Percentiles rank a stretch among this genome's conserved stretches.
These are phyloP conservation scores for Phytophthora fragariaefolia DNA, from an alignment of 352 stramenopile genomes.

Conservation along the genomic window DNA sequence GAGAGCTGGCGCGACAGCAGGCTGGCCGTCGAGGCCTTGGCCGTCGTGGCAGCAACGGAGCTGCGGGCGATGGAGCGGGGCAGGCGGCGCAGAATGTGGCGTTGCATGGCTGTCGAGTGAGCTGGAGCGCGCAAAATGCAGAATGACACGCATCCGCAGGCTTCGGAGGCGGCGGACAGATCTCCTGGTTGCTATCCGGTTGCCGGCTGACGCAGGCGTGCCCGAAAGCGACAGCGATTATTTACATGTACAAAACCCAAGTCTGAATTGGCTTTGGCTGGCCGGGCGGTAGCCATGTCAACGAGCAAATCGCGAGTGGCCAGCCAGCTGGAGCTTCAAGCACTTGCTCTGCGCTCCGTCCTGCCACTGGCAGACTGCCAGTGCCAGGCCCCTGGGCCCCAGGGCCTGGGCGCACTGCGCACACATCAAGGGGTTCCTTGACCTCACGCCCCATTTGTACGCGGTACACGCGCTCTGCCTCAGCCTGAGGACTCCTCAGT, in stretches of 20 bases:
- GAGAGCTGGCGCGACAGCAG: conserved; percentile 41
- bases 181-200: conserved; percentile 18
- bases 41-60: conserved; percentile 14
- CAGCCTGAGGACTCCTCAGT: no score
- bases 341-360: conserved; percentile 30
- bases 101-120: conserved; percentile 45
- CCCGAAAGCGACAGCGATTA: conserved; percentile 1
- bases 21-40: conserved; percentile 25
- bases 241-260: conserved; percentile 14
- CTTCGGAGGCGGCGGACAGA: not conserved
- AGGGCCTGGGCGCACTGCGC: no score
- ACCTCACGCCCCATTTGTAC: conserved; percentile 9
- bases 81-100: conserved; percentile 48
- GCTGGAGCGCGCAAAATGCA: conserved; percentile 21
- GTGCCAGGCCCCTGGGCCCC: no score
- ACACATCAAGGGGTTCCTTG: conserved; percentile 24
- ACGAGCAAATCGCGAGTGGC: conserved; percentile 27
- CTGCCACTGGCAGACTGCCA: no score
- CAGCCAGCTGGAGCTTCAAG: conserved; percentile 30
- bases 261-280: conserved; percentile 1
- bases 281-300: conserved; percentile 17
- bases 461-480: not conserved
- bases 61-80: conserved; percentile 29
- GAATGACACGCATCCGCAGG: conserved; percentile 24
- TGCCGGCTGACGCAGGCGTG: conserved; percentile 9